A percentile compares a stretch with the other conserved stretches of the same genome.
phyloP scores from a whole-genome alignment of 2,329 filamentous ascomycete species.

The Cryphonectria japonica region DNA sequence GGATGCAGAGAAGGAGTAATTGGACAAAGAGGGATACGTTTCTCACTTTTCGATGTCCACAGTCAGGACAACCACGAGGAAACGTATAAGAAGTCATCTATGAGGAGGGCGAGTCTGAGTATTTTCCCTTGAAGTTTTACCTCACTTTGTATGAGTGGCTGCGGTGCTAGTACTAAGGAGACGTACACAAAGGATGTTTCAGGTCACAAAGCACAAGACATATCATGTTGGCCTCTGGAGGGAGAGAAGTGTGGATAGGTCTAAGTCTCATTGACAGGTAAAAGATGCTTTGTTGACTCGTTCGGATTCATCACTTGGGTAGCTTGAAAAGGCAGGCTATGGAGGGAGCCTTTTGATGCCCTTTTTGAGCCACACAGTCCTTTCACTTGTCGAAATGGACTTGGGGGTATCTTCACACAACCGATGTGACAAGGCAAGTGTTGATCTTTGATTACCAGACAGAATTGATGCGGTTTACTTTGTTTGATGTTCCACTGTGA shows the following conservation, averaged over 20 bases:
- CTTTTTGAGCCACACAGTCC: not conserved
- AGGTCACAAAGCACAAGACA: not conserved
- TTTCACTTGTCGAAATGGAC: not conserved
- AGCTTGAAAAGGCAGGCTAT: not conserved
- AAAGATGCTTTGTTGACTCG: not conserved
- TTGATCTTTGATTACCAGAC: not conserved
- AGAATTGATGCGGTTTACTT: not conserved
- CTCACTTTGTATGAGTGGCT: not conserved
- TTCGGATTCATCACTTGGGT: not conserved
- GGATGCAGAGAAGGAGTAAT: not conserved
- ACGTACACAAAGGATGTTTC: not conserved
- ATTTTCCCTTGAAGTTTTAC: not conserved
- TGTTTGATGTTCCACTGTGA: not conserved
- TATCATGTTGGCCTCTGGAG: not conserved
- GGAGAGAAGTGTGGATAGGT: not conserved
- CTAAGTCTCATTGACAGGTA: not conserved
- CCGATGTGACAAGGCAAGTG: not conserved
- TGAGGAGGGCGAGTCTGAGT: not conserved
- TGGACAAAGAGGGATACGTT: not conserved
- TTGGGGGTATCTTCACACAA: not conserved
- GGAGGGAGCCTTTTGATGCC: not conserved
- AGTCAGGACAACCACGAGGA: not conserved
- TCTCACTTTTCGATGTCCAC: not conserved
- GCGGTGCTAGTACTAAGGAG: not conserved
- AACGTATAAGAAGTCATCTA: not conserved